A percentile compares a stretch with the other conserved stretches of the same genome.
Conservation (phyloP, 768 basidiomycete genomes). For the Leccinellum luteum region DNA sequence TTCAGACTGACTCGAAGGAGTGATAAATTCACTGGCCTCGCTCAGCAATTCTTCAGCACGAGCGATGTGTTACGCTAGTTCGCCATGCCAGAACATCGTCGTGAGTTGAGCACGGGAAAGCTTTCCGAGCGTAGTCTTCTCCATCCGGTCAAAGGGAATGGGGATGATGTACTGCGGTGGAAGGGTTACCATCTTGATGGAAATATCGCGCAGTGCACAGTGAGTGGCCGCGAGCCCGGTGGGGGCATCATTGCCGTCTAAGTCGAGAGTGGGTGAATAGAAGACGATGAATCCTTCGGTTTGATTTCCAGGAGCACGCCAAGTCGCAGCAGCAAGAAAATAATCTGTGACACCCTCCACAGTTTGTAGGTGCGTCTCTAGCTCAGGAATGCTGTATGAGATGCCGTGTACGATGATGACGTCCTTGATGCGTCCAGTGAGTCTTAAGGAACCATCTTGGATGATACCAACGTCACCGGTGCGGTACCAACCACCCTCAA, state of each 20-base stretch:
- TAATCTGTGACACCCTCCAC: background rate
- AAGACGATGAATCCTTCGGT: background rate
- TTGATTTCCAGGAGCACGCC: background rate
- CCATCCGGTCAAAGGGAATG: background rate
- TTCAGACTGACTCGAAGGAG: background rate
- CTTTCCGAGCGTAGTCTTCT: background rate
- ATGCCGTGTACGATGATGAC: conserved; percentile 33
- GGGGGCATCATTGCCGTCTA: background rate
- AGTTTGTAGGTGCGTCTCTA: background rate
- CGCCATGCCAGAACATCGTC: background rate
- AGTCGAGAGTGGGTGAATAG: background rate
- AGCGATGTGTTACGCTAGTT: background rate
- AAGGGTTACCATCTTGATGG: background rate
- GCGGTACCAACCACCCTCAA: conserved; percentile 49
- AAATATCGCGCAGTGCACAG: background rate
- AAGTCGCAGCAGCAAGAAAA: background rate
- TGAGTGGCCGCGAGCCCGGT: background rate
- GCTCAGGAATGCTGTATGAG: background rate
- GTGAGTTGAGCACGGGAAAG: background rate
- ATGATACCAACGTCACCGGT: conserved; percentile 52
- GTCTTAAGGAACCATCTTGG: conserved; percentile 28
- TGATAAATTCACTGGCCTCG: background rate
- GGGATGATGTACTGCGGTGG: background rate
- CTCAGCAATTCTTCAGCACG: background rate
- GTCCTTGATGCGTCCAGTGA: conserved; percentile 30